These are phyloP conservation scores for Sclerotinia spermophila DNA, from an alignment of 2,329 filamentous ascomycete species.

Conservation along the genomic window DNA sequence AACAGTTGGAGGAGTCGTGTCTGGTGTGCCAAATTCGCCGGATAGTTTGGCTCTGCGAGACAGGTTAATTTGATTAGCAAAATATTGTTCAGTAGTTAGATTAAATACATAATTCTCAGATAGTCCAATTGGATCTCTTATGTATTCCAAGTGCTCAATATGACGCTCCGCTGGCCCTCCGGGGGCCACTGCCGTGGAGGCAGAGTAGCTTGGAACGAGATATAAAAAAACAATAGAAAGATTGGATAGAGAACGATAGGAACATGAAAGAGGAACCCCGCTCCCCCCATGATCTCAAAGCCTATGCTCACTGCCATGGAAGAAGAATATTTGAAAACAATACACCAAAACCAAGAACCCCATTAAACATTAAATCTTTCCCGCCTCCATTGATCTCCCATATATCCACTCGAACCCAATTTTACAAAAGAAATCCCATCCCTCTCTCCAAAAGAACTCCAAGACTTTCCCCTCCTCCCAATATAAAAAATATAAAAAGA, in stretches of 20 bases:
- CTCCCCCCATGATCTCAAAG: too few species aligned
- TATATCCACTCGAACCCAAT: too few species aligned
- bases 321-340: not conserved
- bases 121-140: not conserved
- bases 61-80: not conserved
- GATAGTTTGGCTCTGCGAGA: constrained; percentile 20
- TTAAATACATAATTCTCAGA: too few species aligned
- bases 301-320: not conserved
- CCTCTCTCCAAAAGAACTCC: too few species aligned
- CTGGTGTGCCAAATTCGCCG: constrained; percentile 41
- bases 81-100: not conserved
- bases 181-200: not conserved
- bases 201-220: not conserved
- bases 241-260: too few species aligned
- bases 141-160: not conserved
- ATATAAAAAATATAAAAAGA: too few species aligned
- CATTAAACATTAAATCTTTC: not conserved
- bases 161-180: not conserved
- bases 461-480: not conserved
- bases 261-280: too few species aligned
- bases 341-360: not conserved
- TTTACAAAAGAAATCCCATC: too few species aligned
- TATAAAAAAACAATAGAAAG: not conserved
- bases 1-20: constrained; percentile 60
- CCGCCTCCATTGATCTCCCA: not conserved